These are phyloP conservation scores for Suillus luteus DNA, from an alignment of 768 basidiomycete genomes.

Conservation along the genomic window DNA sequence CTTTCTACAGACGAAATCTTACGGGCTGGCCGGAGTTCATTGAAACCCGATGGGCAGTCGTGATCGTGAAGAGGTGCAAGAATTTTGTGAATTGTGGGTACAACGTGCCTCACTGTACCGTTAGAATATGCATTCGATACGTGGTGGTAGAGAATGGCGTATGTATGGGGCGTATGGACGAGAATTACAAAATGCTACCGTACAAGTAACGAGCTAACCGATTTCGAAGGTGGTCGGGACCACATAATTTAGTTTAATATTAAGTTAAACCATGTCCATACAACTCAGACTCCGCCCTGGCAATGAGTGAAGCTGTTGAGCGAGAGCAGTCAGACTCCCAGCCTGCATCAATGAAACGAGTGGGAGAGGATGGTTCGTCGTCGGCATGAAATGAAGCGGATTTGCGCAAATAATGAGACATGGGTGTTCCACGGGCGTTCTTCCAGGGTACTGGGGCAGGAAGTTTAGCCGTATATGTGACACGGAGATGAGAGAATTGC, in stretches of 20 bases:
- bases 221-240: background rate
- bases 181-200: slow-evolving; percentile 12
- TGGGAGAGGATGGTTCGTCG: slow-evolving; percentile 43
- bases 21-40: slow-evolving; percentile 82
- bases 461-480: slow-evolving; percentile 37
- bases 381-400: slow-evolving; percentile 41
- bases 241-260: slow-evolving; percentile 10
- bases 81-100: slow-evolving; percentile 18
- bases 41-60: slow-evolving; percentile 77
- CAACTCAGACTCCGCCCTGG: slow-evolving; percentile 1
- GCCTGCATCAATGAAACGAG: slow-evolving; percentile 55
- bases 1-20: slow-evolving; percentile 96
- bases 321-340: slow-evolving; percentile 56
- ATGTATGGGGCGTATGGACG: slow-evolving; percentile 1
- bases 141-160: background rate
- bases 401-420: slow-evolving; percentile 41
- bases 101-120: slow-evolving; percentile 1
- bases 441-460: slow-evolving; percentile 37
- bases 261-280: slow-evolving; percentile 1
- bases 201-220: slow-evolving; percentile 1
- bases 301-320: slow-evolving; percentile 31
- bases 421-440: slow-evolving; percentile 35
- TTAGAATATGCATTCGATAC: slow-evolving; percentile 1
- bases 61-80: slow-evolving; percentile 41
- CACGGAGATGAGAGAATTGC: slow-evolving; percentile 38